Evolutionary conservation across 164 flowering plant genomes (phyloP).

Genomic region (Vitis rupestris): DNA sequence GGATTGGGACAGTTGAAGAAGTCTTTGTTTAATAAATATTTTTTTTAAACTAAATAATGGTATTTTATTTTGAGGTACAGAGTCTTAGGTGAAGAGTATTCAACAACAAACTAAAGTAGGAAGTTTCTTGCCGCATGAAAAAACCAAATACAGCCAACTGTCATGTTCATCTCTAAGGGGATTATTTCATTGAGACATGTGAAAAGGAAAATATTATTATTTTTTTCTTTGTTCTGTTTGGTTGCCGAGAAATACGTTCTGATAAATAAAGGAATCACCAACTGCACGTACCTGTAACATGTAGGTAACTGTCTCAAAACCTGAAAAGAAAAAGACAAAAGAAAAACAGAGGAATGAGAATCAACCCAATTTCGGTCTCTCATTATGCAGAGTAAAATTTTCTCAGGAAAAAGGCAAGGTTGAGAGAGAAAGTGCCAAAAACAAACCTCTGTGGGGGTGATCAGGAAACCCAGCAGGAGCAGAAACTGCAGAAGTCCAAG

Average conservation of each 20-base stretch:
- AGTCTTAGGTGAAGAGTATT: too few species aligned
- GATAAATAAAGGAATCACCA: background rate
- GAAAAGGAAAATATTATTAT: background rate
- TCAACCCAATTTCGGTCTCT: conserved; percentile 1
- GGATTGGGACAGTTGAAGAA: too few species aligned
- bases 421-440: background rate
- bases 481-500: conserved; percentile 48
- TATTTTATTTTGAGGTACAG: too few species aligned
- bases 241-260: background rate
- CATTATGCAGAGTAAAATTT: background rate
- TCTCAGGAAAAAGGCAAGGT: background rate
- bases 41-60: too few species aligned
- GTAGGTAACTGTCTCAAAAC: conserved; percentile 91
- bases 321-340: conserved; percentile 32
- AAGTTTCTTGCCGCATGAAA: too few species aligned
- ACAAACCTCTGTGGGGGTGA: conserved; percentile 92
- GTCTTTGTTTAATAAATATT: too few species aligned
- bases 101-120: too few species aligned
- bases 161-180: too few species aligned
- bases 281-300: conserved; percentile 65
- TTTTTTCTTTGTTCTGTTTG: background rate
- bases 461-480: conserved; percentile 93
- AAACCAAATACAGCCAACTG: too few species aligned
- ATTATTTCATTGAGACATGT: too few species aligned
- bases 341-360: conserved; percentile 2